A percentile compares a stretch with the other conserved stretches of the same genome.
Conservation (phyloP, 2,329 filamentous ascomycete species). For the Coleophoma eucalyptorum region DNA sequence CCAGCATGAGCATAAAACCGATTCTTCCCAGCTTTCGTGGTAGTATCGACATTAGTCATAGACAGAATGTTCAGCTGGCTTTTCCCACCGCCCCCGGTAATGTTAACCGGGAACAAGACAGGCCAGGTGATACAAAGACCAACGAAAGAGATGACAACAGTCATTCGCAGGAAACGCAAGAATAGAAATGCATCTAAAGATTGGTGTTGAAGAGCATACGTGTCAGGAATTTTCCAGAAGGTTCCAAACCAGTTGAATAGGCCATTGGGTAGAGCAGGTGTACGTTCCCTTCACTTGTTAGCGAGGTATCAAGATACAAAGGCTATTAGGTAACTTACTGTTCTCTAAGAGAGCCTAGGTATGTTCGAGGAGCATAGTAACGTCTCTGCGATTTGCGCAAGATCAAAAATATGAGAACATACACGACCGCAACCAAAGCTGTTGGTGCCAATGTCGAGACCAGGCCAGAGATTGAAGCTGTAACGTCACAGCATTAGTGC, state of each 20-base stretch:
- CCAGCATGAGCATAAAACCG: slow-evolving; percentile 79
- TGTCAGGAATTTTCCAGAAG: slow-evolving; percentile 68
- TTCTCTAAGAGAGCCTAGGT: slow-evolving; percentile 46
- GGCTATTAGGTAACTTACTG: slow-evolving; percentile 17
- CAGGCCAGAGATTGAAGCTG: slow-evolving; percentile 31
- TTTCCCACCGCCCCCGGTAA: slow-evolving; percentile 67
- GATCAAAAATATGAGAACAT: slow-evolving; percentile 43
- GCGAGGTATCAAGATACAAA: background rate
- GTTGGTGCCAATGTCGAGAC: slow-evolving; percentile 44
- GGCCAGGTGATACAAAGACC: slow-evolving; percentile 86
- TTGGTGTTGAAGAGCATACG: slow-evolving; percentile 82
- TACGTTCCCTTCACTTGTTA: slow-evolving; percentile 44
- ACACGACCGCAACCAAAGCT: slow-evolving; percentile 37
- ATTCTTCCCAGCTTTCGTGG: slow-evolving; percentile 47
- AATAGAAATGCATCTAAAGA: slow-evolving; percentile 91
- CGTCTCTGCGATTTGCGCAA: slow-evolving; percentile 43
- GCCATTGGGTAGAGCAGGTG: slow-evolving; percentile 55
- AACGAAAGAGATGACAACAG: slow-evolving; percentile 74
- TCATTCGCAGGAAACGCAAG: slow-evolving; percentile 80
- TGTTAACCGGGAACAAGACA: slow-evolving; percentile 77
- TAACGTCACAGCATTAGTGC: background rate
- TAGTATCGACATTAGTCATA: slow-evolving; percentile 68
- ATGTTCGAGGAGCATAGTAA: slow-evolving; percentile 52
- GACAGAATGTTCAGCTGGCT: slow-evolving; percentile 72
- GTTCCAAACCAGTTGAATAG: slow-evolving; percentile 63